Evolutionary conservation across 2,329 filamentous ascomycete genomes (phyloP).

Genomic region (Bipolaris gigantea): DNA sequence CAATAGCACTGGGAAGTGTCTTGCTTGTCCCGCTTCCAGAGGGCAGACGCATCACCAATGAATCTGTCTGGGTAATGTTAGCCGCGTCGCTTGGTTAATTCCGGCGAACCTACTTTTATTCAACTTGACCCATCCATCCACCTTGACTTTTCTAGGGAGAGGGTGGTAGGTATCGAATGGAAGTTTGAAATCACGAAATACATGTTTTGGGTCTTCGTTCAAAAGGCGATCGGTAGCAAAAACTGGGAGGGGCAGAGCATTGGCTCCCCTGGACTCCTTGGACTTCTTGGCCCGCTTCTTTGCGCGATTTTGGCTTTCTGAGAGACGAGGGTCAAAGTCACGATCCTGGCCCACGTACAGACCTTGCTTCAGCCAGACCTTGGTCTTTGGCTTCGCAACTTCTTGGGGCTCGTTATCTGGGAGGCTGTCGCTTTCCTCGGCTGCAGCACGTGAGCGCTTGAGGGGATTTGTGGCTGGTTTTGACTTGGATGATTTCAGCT

Average conservation of each 20-base stretch:
- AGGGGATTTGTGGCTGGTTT: conserved; percentile 16
- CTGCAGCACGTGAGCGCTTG: conserved; percentile 30
- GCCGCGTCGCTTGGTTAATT: conserved; percentile 12
- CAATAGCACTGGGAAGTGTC: conserved; percentile 68
- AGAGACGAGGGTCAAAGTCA: conserved; percentile 47
- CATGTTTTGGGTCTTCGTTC: conserved; percentile 54
- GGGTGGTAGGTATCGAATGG: conserved; percentile 91
- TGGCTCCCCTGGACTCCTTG: conserved; percentile 51
- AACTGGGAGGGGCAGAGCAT: conserved; percentile 72
- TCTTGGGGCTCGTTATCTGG: conserved; percentile 18
- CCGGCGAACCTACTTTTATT: conserved; percentile 71
- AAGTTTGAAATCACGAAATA: conserved; percentile 76
- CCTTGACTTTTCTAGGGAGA: conserved; percentile 82
- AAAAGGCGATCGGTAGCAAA: conserved; percentile 74
- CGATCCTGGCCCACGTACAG: conserved; percentile 79
- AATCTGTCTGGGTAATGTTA: conserved; percentile 70
- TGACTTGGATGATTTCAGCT: conserved; percentile 21
- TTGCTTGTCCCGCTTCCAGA: conserved; percentile 80
- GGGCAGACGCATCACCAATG: conserved; percentile 75
- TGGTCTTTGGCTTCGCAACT: conserved; percentile 52
- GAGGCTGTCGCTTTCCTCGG: conserved; percentile 20
- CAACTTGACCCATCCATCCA: conserved; percentile 88
- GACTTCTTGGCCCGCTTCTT: conserved; percentile 33
- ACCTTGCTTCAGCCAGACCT: conserved; percentile 80
- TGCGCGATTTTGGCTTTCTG: conserved; percentile 51